Conservation (phyloP, 495 filamentous ascomycete species). For the Hypomontagnella submonticulosa region DNA sequence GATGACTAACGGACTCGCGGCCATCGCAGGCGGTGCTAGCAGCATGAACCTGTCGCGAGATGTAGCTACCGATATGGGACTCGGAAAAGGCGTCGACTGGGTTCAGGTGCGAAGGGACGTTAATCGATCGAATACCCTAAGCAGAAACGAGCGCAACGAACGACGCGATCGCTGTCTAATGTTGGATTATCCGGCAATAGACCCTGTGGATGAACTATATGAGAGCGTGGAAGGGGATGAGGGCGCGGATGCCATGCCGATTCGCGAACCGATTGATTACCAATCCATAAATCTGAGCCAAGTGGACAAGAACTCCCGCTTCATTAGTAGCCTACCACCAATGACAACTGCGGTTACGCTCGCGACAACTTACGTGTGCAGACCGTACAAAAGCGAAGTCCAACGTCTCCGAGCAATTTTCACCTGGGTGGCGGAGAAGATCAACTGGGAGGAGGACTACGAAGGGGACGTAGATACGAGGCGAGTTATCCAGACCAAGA, state of each 20-base stretch:
- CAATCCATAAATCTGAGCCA: slow-evolving; percentile 78
- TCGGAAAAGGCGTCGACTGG: slow-evolving; percentile 80
- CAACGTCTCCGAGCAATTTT: slow-evolving; percentile 94
- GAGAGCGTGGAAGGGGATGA: slow-evolving; percentile 92
- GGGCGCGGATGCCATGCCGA: slow-evolving; percentile 82
- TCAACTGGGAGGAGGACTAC: slow-evolving; percentile 95
- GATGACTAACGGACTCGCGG: slow-evolving; percentile 55
- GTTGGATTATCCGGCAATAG: slow-evolving; percentile 88
- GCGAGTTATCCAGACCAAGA: slow-evolving; percentile 81
- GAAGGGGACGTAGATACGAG: slow-evolving; percentile 81
- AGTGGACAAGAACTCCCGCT: slow-evolving; percentile 96
- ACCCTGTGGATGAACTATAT: slow-evolving; percentile 86
- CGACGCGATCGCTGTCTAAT: slow-evolving; percentile 93
- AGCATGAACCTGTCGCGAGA: slow-evolving; percentile 53
- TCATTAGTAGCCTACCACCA: slow-evolving; percentile 88
- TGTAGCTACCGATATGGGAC: slow-evolving; percentile 73
- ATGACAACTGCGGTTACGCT: slow-evolving; percentile 85
- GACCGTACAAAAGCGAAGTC: slow-evolving; percentile 94
- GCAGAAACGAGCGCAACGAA: slow-evolving; percentile 85
- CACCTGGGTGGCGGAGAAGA: slow-evolving; percentile 94
- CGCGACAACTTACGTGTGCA: slow-evolving; percentile 91
- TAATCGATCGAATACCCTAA: slow-evolving; percentile 92
- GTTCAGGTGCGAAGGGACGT: slow-evolving; percentile 95
- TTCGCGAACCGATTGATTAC: slow-evolving; percentile 87
- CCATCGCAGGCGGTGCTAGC: slow-evolving; percentile 63